Evolutionary conservation across 805 yeast genomes (phyloP), one percentile per base, ranked within the genome.

Genomic region (Candida saitoana): DNA sequence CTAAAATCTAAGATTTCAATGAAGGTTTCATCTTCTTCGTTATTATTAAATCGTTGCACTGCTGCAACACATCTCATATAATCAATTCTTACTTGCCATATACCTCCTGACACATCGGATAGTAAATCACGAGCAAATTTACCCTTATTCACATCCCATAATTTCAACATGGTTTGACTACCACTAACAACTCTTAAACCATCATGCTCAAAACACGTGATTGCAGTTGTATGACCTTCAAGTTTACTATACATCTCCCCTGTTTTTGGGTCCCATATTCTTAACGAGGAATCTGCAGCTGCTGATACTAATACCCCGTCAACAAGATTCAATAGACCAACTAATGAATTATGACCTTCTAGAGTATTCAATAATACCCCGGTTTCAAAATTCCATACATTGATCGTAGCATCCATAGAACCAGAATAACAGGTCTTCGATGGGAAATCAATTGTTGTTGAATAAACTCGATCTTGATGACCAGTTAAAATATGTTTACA

Each of bases 71-170:
- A 85, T 39, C 89, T 74, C 45, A 84, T 77, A 49, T 81, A 79
- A 56, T 88, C 95, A 54, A 89, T 87, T 53, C 84, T 77, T 2
- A 91, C 96, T 51, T 93, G 96, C 99, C 99, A 93, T 27, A 91
- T 88, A 30, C 87, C 84, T 7, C 93, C 95, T 12, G 87, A 74
- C 18, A 83, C 82, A 57, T 84, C 90, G 3, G 76, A 70, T 36
- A 90, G 66, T 41, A 93, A 62, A 49, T 88, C 89, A 42, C 87
- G 71, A 2, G 90, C 78, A 46, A 84, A 76, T 54, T 74, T 73
- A 0, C 98, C 98, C 2, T 84, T 80, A 46, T 78, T 73, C 30
- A 88, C 76, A 56, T 90, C 86, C 88, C 96, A 93, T 37, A 93
- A 70, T 63, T 87, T 89, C 52, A 90, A 74, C 74, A 88, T 85